Conservation (phyloP, 2,329 filamentous ascomycete species). For the Colletotrichum chlorophyti region DNA sequence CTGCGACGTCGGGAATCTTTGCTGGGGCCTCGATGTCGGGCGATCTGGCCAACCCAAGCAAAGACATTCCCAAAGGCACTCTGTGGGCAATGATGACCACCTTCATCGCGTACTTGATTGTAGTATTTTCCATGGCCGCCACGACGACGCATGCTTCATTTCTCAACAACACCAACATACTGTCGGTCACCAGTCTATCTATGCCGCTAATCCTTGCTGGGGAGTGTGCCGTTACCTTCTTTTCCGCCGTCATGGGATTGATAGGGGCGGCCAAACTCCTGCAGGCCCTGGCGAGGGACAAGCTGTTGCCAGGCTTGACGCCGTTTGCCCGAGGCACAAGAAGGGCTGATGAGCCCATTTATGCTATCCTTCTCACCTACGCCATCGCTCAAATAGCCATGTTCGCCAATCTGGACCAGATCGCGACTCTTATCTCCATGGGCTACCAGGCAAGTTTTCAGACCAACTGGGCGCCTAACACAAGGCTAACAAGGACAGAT, state of each 20-base stretch:
- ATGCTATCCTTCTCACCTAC: slow-evolving; percentile 80
- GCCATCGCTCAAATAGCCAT: slow-evolving; percentile 79
- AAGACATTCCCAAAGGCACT: slow-evolving; percentile 84
- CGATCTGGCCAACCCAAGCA: slow-evolving; percentile 82
- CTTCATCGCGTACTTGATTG: slow-evolving; percentile 76
- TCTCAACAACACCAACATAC: slow-evolving; percentile 77
- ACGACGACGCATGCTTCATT: slow-evolving; percentile 79
- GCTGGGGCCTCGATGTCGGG: slow-evolving; percentile 90
- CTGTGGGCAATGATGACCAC: slow-evolving; percentile 79
- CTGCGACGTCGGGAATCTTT: slow-evolving; percentile 65
- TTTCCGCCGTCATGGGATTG: slow-evolving; percentile 87
- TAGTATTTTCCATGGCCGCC: slow-evolving; percentile 79
- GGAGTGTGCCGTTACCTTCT: slow-evolving; percentile 83
- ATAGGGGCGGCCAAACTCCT: slow-evolving; percentile 86
- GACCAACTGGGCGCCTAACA: not conserved
- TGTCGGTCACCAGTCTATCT: slow-evolving; percentile 83
- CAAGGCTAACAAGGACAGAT: slow-evolving; percentile 59
- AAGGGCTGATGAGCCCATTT: slow-evolving; percentile 75
- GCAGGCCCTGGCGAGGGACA: slow-evolving; percentile 82
- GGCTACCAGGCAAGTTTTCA: slow-evolving; percentile 72
- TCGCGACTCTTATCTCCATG: slow-evolving; percentile 90
- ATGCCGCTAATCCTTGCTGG: slow-evolving; percentile 76
- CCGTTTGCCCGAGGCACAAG: slow-evolving; percentile 78
- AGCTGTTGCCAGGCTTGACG: slow-evolving; percentile 76
- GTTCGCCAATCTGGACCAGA: slow-evolving; percentile 84